Evolutionary conservation across 352 stramenopile species (phyloP).

Genomic region (Globisporangium echinulatum): DNA sequence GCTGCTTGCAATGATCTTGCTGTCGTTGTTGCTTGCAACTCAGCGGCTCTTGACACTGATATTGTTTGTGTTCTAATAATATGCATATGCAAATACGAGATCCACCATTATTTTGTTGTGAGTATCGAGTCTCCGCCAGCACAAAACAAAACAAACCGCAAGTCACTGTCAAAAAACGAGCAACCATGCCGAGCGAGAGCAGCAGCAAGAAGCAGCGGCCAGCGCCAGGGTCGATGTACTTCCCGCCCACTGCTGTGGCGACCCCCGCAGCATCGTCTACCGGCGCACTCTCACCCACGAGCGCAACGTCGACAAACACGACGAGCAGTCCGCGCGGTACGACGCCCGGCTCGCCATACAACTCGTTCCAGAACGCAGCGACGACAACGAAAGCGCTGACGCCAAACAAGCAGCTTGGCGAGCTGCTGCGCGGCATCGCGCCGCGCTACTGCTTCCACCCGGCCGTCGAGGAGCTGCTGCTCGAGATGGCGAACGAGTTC

Average conservation of each 20-base stretch:
- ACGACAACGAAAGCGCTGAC: constrained; percentile 52
- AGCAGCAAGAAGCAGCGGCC: constrained; percentile 33
- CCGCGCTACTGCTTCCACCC: constrained; percentile 71
- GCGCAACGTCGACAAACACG: constrained; percentile 13
- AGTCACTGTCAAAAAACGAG: not conserved
- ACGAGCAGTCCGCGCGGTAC: constrained; percentile 13
- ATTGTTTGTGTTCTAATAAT: too few relatives aligned
- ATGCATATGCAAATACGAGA: too few relatives aligned
- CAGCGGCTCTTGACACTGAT: too few relatives aligned
- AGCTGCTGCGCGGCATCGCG: constrained; percentile 64
- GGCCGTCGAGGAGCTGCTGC: constrained; percentile 70
- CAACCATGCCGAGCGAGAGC: constrained; percentile 18
- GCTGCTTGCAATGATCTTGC: too few relatives aligned
- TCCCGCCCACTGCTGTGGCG: constrained; percentile 20
- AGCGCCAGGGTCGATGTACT: constrained; percentile 39
- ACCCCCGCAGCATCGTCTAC: constrained; percentile 2
- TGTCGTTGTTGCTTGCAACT: too few relatives aligned
- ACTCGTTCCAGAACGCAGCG: constrained; percentile 30
- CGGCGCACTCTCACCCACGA: constrained; percentile 5
- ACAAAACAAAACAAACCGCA: not conserved
- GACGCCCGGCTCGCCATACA: constrained; percentile 20
- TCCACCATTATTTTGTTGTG: too few relatives aligned
- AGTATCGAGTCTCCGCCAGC: not conserved
- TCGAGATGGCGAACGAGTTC: constrained; percentile 81
- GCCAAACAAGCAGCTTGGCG: constrained; percentile 59